Evolutionary conservation across 495 filamentous ascomycete species (phyloP).

Genomic region (Lindgomyces ingoldianus): DNA sequence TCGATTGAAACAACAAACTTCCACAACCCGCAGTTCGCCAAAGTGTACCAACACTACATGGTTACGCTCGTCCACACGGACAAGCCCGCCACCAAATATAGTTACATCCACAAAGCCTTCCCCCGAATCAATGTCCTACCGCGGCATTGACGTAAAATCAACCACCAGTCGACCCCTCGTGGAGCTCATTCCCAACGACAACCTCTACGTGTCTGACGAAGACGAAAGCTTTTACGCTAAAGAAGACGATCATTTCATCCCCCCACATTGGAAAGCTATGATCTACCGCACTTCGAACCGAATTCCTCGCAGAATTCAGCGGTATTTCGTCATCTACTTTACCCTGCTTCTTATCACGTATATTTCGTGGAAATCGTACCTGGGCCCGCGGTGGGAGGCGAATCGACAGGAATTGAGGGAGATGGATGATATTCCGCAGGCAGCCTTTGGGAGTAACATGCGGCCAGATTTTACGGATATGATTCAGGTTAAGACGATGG

Average conservation of each 20-base stretch:
- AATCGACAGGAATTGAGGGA: slow-evolving; percentile 43
- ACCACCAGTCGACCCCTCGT: slow-evolving; percentile 14
- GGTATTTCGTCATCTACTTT: slow-evolving; percentile 52
- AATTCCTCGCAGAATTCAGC: slow-evolving; percentile 33
- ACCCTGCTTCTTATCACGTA: slow-evolving; percentile 45
- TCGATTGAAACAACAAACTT: background rate
- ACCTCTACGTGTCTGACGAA: slow-evolving; percentile 27
- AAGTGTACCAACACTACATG: background rate
- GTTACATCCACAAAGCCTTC: background rate
- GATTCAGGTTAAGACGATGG: slow-evolving; percentile 51
- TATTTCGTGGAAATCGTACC: slow-evolving; percentile 48
- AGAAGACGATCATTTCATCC: slow-evolving; percentile 21
- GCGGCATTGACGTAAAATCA: background rate
- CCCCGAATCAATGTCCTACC: slow-evolving; percentile 6
- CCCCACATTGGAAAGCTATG: slow-evolving; percentile 24
- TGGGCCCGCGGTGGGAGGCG: slow-evolving; percentile 50
- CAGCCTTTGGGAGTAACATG: slow-evolving; percentile 52
- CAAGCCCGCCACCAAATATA: slow-evolving; percentile 37
- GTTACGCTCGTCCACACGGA: background rate
- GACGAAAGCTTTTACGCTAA: slow-evolving; percentile 26
- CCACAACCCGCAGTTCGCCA: background rate
- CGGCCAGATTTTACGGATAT: slow-evolving; percentile 53
- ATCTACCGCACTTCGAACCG: slow-evolving; percentile 17
- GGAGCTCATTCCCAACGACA: slow-evolving; percentile 19
- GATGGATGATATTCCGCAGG: slow-evolving; percentile 45